Base-by-base conservation (phyloP, 306 rosid genomes). In the Chamaecrista fasciculata region DNA sequence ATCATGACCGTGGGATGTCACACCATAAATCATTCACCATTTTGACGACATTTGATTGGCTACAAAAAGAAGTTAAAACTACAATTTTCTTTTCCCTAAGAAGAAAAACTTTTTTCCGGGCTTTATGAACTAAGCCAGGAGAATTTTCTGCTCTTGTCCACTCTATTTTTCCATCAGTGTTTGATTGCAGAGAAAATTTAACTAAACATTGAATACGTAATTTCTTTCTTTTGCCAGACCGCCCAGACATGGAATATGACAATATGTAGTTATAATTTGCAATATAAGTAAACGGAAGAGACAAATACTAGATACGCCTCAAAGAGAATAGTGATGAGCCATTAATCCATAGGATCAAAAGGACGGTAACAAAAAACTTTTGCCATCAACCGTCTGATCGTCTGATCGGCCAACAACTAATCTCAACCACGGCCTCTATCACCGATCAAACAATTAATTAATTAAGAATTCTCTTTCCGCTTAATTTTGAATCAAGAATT, bases 1-100 rank as follows among this genome's bases (percentile, higher is more conserved):
- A 53, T 62, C 36, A 62, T 68, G 20, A 15, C 64, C 53, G 14
- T 67, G 18, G 75, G 72, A 62, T 62, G 64, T 9, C 40, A 43
- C 49, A 28, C 31, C 8, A 3, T 3, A 18, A 0, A 6, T 6
- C 0, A 11, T 51, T 11, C 21, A 31, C 58, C 24, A 6, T n/a
- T 46, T 20, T 16, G 52, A 16, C 23, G 11, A 47, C 6, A 18
- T 16, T 47, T 6, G 18, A 47, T n/a, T n/a, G n/a, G n/a, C n/a
- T n/a, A n/a, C n/a, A n/a, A n/a, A n/a, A n/a, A n/a, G 5, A 47
- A 7, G 3, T 5, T 16, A 18, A 16, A 16, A 6, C 52, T 18
- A 3, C 2, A 16, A 24, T 24, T 11, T 11, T 14, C 0, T 12
- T 24, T 24, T 25, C 29, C 9, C 4, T 5, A 46, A 50, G 10